Evolutionary conservation across 108 stramenopile species (phyloP).

Genomic region (Cyclotella sp.): DNA sequence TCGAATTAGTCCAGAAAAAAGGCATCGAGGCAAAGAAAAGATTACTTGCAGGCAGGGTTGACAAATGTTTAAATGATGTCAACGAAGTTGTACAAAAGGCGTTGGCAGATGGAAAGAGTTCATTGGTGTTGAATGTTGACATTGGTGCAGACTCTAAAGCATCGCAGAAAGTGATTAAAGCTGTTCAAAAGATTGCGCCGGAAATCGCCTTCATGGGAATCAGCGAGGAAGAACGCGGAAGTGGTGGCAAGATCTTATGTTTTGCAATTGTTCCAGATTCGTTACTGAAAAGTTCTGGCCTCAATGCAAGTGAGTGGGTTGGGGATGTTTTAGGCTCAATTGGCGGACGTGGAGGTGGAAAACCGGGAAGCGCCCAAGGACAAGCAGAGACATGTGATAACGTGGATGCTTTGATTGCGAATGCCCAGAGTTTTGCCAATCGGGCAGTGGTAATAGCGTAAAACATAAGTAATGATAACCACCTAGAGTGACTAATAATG

Average conservation of each 20-base stretch:
- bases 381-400: conserved; percentile 76
- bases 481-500: too few relatives aligned
- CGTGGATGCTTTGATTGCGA: conserved; percentile 67
- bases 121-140: conserved; percentile 81
- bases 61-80: conserved; percentile 66
- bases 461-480: not conserved
- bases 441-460: conserved; percentile 37
- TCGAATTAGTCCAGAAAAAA: conserved; percentile 86
- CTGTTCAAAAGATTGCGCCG: conserved; percentile 84
- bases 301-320: conserved; percentile 88
- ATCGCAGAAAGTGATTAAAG: conserved; percentile 89
- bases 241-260: conserved; percentile 85
- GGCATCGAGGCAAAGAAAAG: conserved; percentile 86
- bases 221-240: conserved; percentile 77
- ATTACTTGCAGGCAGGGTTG: conserved; percentile 72
- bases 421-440: conserved; percentile 67
- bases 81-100: conserved; percentile 61
- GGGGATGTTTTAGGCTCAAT: conserved; percentile 70
- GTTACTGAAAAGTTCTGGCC: conserved; percentile 58
- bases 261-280: conserved; percentile 82
- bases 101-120: conserved; percentile 50
- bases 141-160: conserved; percentile 95
- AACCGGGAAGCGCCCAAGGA: conserved; percentile 81
- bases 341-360: conserved; percentile 90
- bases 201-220: conserved; percentile 87